These are phyloP conservation scores for Bullera alba DNA, from an alignment of 768 basidiomycete species.

Conservation along the genomic window DNA sequence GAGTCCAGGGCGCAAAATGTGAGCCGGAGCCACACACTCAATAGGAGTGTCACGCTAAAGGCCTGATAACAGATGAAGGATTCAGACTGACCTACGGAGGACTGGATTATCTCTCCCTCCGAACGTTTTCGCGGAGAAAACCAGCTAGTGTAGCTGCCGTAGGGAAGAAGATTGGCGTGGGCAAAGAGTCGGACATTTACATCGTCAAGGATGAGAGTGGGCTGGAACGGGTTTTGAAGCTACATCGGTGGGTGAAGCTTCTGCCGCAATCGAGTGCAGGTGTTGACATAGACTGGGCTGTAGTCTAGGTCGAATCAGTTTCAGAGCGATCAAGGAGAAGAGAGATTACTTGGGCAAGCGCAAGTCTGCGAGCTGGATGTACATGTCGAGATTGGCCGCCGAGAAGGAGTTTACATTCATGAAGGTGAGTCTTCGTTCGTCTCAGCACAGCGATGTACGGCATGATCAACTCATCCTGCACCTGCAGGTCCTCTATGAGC, in stretches of 20 bases:
- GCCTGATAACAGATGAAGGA: constrained; percentile 67
- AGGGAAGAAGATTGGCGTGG: constrained; percentile 96
- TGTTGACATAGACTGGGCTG: background rate
- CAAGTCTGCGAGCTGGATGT: constrained; percentile 98
- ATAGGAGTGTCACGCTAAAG: background rate
- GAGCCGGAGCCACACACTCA: constrained; percentile 26
- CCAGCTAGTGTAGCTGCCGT: constrained; percentile 75
- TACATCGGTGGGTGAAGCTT: constrained; percentile 64
- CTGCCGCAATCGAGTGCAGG: background rate
- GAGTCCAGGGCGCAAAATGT: constrained; percentile 91
- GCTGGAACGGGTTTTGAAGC: constrained; percentile 79
- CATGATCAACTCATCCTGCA: background rate
- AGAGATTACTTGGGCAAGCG: constrained; percentile 93
- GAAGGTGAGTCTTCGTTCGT: constrained; percentile 60
- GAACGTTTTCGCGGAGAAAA: constrained; percentile 74
- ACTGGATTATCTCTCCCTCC: constrained; percentile 92
- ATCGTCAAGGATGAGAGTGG: constrained; percentile 65
- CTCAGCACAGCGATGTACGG: background rate
- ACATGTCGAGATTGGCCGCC: constrained; percentile 91
- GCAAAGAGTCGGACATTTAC: constrained; percentile 83
- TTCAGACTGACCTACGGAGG: constrained; percentile 96
- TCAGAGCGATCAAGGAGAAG: constrained; percentile 92
- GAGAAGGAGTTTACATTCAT: constrained; percentile 99
- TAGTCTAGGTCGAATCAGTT: constrained; percentile 93
- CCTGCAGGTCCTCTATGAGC: constrained; percentile 73